Base-by-base conservation (phyloP, 805 yeast genomes). In the Priceomyces haplophilus region DNA sequence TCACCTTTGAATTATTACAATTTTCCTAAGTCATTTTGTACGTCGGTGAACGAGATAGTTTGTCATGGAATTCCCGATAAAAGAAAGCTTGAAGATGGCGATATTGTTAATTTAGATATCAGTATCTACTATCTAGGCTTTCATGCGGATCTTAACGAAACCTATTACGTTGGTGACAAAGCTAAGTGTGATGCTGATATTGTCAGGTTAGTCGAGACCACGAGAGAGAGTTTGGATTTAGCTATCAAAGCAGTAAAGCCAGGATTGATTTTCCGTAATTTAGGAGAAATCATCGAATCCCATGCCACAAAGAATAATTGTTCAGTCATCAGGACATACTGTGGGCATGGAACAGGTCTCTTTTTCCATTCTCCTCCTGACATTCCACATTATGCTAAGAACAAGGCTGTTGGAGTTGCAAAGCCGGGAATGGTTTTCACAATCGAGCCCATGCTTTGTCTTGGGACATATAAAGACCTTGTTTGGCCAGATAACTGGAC, bases 401-500 rank as follows among this genome's bases (percentile, higher is more conserved):
- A 90, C 69, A 91, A 91, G 69, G 87, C 96, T 6, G 75, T 90
- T 37, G 99, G 99, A 45, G 82, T 88, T 35, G 90, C 93, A 71
- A 88, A 88, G 62, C 91, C 96, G 17, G 99, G 99, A 17, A 86
- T 90, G 84, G 88, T 87, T 11, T 93, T 93, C 73, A 93, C 99
- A 17, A 88, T 93, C 44, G 99, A 93, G 67, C 99, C 99, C 36
- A 93, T 93, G 99, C 79, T 93, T 52, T 85, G 88, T 59, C 70
- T 82, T 50, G 99, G 99, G 7, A 69, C 84, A 0, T 84, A 79
- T 69, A 79, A 79, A 57, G 98, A 90, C 64, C 65, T 77, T 45
- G 72, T 82, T 43, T 93, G 99, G 99, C 99, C 99, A 2, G 99
- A 93, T 64, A 85, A 88, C 64, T 93, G 99, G 99, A 93, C 99